phyloP scores from a whole-genome alignment of 192 early-diverging fungal species.

The Dissophora ornata region DNA sequence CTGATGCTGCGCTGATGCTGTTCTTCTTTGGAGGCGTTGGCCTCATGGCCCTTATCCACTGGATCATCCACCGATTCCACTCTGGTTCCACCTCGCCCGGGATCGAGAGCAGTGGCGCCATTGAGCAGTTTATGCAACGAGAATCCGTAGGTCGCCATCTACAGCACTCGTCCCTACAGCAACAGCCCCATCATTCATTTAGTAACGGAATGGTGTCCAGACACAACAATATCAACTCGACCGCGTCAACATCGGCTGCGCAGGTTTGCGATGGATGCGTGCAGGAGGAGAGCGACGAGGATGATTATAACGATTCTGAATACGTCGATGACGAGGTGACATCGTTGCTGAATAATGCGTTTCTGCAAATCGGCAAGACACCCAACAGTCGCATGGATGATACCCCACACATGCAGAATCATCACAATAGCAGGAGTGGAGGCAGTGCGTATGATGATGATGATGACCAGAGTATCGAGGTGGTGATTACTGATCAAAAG shows the following conservation, averaged over 20 bases:
- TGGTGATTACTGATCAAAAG: constrained; percentile 40
- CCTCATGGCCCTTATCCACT: constrained; percentile 40
- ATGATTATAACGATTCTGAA: constrained; percentile 41
- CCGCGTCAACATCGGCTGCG: not conserved
- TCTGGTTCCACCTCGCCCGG: constrained; percentile 25
- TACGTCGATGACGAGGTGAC: constrained; percentile 49
- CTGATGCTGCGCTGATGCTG: constrained; percentile 31
- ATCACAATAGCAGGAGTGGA: not conserved
- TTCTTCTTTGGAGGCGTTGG: constrained; percentile 48
- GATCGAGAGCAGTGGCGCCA: constrained; percentile 30
- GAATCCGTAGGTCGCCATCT: constrained; percentile 3
- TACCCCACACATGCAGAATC: not conserved
- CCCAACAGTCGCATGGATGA: constrained; percentile 41
- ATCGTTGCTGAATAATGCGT: constrained; percentile 42
- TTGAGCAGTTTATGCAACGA: constrained; percentile 47
- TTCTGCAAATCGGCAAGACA: constrained; percentile 43
- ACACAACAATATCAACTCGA: too few species aligned
- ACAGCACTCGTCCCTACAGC: not conserved
- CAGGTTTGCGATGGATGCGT: constrained; percentile 8
- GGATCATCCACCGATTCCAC: constrained; percentile 46
- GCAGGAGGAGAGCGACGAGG: constrained; percentile 19
- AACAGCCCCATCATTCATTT: not conserved
- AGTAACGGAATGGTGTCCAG: too few species aligned
- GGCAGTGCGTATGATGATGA: constrained; percentile 8
- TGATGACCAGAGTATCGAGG: constrained; percentile 37